These are phyloP conservation scores for Glomus cerebriforme DNA, from an alignment of 192 early-diverging fungal species.

Conservation along the genomic window DNA sequence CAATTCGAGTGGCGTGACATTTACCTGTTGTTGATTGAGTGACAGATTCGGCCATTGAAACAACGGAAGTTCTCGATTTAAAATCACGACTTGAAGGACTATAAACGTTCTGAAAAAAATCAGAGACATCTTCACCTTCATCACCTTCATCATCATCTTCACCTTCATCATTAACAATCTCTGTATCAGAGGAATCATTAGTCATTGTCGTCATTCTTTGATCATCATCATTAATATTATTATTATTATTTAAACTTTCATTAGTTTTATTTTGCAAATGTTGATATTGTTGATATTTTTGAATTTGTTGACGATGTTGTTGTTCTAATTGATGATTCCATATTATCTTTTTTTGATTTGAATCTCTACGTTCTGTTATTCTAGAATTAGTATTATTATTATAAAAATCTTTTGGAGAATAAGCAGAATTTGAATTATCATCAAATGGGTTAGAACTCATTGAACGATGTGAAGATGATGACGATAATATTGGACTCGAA, in stretches of 20 bases:
- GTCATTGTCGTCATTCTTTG: neutral
- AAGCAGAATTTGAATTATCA: neutral
- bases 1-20: too few species aligned
- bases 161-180: neutral
- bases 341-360: neutral
- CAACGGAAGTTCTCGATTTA: neutral
- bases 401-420: neutral
- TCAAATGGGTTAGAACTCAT: neutral
- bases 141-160: neutral
- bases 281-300: neutral
- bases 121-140: neutral
- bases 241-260: neutral
- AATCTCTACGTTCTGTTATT: neutral
- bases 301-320: neutral
- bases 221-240: neutral
- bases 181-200: neutral
- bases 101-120: conserved; percentile 4
- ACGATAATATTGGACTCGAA: neutral
- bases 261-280: neutral
- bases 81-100: neutral
- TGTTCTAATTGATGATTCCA: neutral
- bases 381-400: neutral
- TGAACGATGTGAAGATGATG: neutral
- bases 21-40: neutral
- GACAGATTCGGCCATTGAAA: neutral